Base-by-base conservation (phyloP, 768 basidiomycete species). In the Termitomyces heimii region DNA sequence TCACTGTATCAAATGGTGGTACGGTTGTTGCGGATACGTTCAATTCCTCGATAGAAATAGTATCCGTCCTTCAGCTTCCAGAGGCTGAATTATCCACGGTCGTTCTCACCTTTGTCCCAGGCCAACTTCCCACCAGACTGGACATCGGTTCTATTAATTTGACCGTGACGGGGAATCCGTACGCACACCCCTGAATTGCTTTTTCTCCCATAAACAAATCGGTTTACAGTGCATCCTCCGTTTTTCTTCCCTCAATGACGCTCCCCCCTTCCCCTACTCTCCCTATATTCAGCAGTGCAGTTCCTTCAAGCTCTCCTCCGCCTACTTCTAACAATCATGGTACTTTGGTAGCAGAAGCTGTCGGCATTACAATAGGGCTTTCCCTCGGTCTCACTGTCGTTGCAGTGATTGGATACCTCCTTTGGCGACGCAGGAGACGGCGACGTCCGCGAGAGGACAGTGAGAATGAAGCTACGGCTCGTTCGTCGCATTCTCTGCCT, bases 1-100 rank as follows among this genome's bases (percentile, higher is more conserved):
- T 84, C 35, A 81, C 82, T 1, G 58, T 81, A 31, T 76, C 79
- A 5, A 71, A 77, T n/a, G 65, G 73, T 44, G 67, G 61, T 16
- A 63, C 58, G 2, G 63, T 71, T 3, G 61, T 77, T 43, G 73
- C 70, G 0, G 58, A 61, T 6, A n/a, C 63, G 22, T 70, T 82
- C 48, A 73, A 81, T 60, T 75, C 81, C 0, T 70, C 75, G 8
- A 66, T 75, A 32, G 70, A 67, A 24, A 65, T 73, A 28, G 71
- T 77, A 28, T 63, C 68, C 28, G 69, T 79, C 24, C 62, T 79
- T 1, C 62, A 76, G 42, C 71, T 84, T 16, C 68, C 66, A 0
- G 74, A 75, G 57, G 64, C 71, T 9, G 70, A 72, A 20, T 69
- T 70, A 16, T 78, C 79, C 0, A 75, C 73, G 0, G 65, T 84